Evolutionary conservation across 495 filamentous ascomycete genomes (phyloP), one percentile per base, ranked within the genome.

Genomic region (Aspergillus egyptiacus): DNA sequence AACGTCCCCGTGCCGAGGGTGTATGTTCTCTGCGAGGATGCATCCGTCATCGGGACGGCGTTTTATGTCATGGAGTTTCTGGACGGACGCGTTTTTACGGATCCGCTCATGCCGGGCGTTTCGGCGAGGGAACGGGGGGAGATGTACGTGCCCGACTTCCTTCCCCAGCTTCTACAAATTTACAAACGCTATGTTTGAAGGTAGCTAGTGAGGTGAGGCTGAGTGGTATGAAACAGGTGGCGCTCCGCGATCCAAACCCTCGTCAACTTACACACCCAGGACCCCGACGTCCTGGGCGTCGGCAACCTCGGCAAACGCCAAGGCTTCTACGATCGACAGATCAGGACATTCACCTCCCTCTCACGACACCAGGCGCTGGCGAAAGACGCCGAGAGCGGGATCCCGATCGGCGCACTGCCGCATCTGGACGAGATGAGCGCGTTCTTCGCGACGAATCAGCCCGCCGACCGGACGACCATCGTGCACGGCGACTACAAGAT

Each of bases 21-120:
- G 2, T 43, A 34, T 24, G 5, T 17, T 20, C 50, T 53, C 7
- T 53, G 43, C 13, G 36, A 42, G n/a, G 50, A 53, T 23, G 9
- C 17, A 9, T 9, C 14, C 0, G 24, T 53, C 1, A 38, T 53
- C 36, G 43, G 44, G 1, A 53, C 43, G 4, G 25, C 50, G 11
- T 53, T 53, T 22, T 53, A 55, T 18, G 35, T 50, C 32, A 46
- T 51, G 48, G 41, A 57, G 49, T 43, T 46, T 34, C 40, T 50
- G 19, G 32, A 52, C 18, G 51, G 37, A 20, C 20, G 54, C n/a
- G 32, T 48, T 2, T 39, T 48, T 15, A 25, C 28, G 1, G 50
- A 51, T 31, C 36, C 43, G 1, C 13, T 25, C 20, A 48, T 53
- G 36, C 43, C 50, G 1, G 25, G 43, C 0, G 40, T 51, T 15